A percentile compares a stretch with the other conserved stretches of the same genome.
phyloP scores from a whole-genome alignment of 345 rosid species.

The Boechera retrofracta region DNA sequence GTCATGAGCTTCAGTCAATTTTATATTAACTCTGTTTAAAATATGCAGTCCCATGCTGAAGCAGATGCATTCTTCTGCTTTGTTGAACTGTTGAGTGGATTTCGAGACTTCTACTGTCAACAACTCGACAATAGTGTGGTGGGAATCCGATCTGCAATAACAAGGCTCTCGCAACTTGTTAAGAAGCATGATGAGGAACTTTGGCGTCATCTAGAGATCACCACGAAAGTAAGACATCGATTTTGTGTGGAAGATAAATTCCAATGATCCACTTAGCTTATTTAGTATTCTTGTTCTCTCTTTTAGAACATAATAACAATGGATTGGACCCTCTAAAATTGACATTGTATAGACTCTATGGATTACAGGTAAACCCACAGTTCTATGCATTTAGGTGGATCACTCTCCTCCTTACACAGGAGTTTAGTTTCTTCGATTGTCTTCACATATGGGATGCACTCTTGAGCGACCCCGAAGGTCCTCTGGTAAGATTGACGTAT shows the following conservation, averaged over 20 bases:
- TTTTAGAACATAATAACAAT: not conserved
- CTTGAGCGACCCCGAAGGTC: slow-evolving; percentile 92
- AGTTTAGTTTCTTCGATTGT: slow-evolving; percentile 85
- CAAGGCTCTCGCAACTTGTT: slow-evolving; percentile 78
- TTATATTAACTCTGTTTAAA: slow-evolving; percentile 29
- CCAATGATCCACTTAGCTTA: not conserved
- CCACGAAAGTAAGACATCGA: slow-evolving; percentile 74
- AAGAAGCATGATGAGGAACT: slow-evolving; percentile 98
- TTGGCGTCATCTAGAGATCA: slow-evolving; percentile 99
- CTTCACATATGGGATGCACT: slow-evolving; percentile 97
- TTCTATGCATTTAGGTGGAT: slow-evolving; percentile 99
- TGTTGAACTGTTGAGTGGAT: slow-evolving; percentile 91
- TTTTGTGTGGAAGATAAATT: slow-evolving; percentile 7
- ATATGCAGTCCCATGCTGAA: slow-evolving; percentile 49
- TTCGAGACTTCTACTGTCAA: slow-evolving; percentile 96
- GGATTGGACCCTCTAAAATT: slow-evolving; percentile 7
- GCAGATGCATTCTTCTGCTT: slow-evolving; percentile 67
- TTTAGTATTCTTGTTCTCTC: slow-evolving; percentile 4
- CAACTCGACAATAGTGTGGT: slow-evolving; percentile 97
- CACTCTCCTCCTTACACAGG: slow-evolving; percentile 95
- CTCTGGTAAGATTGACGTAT: slow-evolving; percentile 61
- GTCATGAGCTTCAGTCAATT: slow-evolving; percentile 3
- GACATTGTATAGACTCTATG: slow-evolving; percentile 23
- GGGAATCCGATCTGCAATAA: slow-evolving; percentile 88
- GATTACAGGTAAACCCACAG: slow-evolving; percentile 89